Percentiles rank a stretch among this genome's conserved stretches.
Evolutionary conservation across 2,329 filamentous ascomycete genomes (phyloP).

Genomic region (Fusarium caatingaense): DNA sequence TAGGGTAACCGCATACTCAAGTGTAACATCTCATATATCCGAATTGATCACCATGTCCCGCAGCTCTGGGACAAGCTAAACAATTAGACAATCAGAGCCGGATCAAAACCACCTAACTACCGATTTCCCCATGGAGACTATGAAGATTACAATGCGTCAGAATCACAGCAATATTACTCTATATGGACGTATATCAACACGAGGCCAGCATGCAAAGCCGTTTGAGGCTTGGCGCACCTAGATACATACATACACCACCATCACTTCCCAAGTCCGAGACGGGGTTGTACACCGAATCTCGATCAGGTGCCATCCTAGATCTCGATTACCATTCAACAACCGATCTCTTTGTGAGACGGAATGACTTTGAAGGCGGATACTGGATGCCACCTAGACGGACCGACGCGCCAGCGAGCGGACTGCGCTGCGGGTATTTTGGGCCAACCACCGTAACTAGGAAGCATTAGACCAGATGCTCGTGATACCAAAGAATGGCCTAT

Average conservation of each 20-base stretch:
- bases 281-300: conserved; percentile 21
- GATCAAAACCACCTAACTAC: background rate
- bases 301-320: conserved; percentile 28
- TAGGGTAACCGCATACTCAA: background rate
- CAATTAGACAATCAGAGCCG: background rate
- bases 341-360: conserved; percentile 27
- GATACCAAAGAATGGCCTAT: background rate
- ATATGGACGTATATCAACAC: conserved; percentile 6
- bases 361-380: conserved; percentile 8
- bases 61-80: background rate
- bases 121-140: background rate
- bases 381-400: conserved; percentile 6
- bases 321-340: conserved; percentile 27
- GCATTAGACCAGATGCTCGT: background rate
- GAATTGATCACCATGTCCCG: background rate
- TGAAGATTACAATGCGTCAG: conserved; percentile 19
- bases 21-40: background rate
- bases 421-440: background rate
- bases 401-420: background rate
- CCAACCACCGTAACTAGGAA: background rate
- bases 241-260: conserved; percentile 1
- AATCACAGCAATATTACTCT: conserved; percentile 16
- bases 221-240: conserved; percentile 21
- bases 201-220: conserved; percentile 1
- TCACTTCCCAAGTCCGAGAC: conserved; percentile 2